These are phyloP conservation scores for Psilocybe cyanescens DNA, from an alignment of 768 basidiomycete genomes.

Conservation along the genomic window DNA sequence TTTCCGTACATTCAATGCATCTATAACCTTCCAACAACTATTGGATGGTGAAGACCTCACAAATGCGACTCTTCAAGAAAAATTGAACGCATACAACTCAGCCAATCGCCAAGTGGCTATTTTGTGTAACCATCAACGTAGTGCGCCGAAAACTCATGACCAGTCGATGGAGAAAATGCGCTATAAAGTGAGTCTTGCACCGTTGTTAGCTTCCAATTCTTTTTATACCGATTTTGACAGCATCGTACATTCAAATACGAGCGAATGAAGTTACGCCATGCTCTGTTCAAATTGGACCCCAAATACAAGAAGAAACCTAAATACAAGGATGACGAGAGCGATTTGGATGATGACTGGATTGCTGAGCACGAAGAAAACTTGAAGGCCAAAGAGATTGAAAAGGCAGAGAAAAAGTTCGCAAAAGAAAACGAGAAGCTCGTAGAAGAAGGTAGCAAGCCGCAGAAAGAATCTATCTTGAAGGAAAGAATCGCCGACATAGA, in stretches of 20 bases:
- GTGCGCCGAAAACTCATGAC: constrained; percentile 89
- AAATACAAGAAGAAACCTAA: constrained; percentile 83
- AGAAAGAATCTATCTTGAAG: constrained; percentile 64
- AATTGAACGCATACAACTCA: constrained; percentile 95
- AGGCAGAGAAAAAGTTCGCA: constrained; percentile 91
- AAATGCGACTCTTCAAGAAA: constrained; percentile 86
- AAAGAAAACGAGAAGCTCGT: constrained; percentile 89
- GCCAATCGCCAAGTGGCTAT: constrained; percentile 98
- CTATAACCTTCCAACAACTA: constrained; percentile 91
- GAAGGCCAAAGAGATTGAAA: constrained; percentile 85
- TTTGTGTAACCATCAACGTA: constrained; percentile 98
- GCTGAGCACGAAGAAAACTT: constrained; percentile 76
- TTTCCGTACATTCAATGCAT: constrained; percentile 99
- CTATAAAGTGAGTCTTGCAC: constrained; percentile 66
- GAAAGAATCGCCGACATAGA: constrained; percentile 74
- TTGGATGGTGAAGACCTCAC: constrained; percentile 68
- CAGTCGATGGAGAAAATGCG: constrained; percentile 94
- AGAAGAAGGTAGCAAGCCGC: constrained; percentile 68
- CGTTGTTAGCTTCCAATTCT: constrained; percentile 3
- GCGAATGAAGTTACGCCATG: constrained; percentile 94
- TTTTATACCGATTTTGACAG: constrained; percentile 41
- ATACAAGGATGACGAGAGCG: constrained; percentile 85
- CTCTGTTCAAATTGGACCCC: constrained; percentile 75
- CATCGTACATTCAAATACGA: constrained; percentile 92
- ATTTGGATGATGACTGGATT: constrained; percentile 93